Percentiles rank a stretch among this genome's conserved stretches.
These are phyloP conservation scores for Scheffersomyces amazonensis DNA, from an alignment of 805 yeast species.

Conservation along the genomic window DNA sequence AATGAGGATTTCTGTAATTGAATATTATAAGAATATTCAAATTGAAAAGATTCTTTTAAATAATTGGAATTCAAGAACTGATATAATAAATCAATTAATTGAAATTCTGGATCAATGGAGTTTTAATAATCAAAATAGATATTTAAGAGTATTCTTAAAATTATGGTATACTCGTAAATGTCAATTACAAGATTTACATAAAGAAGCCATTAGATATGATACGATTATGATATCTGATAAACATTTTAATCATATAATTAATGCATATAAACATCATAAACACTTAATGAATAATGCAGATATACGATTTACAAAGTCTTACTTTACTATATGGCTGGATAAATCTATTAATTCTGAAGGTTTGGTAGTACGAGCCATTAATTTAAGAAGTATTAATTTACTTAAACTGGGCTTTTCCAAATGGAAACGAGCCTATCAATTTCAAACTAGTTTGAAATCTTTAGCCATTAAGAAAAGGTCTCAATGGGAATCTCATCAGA, in stretches of 20 bases:
- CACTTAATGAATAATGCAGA: too few relatives aligned
- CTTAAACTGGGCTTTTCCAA: too few relatives aligned
- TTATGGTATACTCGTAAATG: conserved; percentile 9
- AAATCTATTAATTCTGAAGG: too few relatives aligned
- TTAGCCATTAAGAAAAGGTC: too few relatives aligned
- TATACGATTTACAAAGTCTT: too few relatives aligned
- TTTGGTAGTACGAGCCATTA: too few relatives aligned
- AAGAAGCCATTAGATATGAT: conserved; percentile 11
- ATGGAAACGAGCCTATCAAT: too few relatives aligned
- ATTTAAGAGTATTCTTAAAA: conserved; percentile 3
- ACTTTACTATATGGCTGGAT: too few relatives aligned
- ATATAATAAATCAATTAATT: conserved; percentile 5
- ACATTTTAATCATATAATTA: background rate
- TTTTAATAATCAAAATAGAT: background rate
- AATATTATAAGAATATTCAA: conserved; percentile 6
- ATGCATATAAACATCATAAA: too few relatives aligned
- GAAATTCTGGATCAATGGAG: conserved; percentile 3
- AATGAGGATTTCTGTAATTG: conserved; percentile 26
- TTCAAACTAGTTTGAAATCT: too few relatives aligned
- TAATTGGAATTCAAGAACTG: background rate
- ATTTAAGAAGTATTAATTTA: too few relatives aligned
- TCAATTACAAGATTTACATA: conserved; percentile 7
- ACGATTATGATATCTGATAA: background rate
- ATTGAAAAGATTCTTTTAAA: conserved; percentile 6
- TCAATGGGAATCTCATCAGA: too few relatives aligned